A percentile compares a stretch with the other conserved stretches of the same genome.
These are phyloP conservation scores for Boeremia lycopersici DNA, from an alignment of 2,329 filamentous ascomycete genomes.

Conservation along the genomic window DNA sequence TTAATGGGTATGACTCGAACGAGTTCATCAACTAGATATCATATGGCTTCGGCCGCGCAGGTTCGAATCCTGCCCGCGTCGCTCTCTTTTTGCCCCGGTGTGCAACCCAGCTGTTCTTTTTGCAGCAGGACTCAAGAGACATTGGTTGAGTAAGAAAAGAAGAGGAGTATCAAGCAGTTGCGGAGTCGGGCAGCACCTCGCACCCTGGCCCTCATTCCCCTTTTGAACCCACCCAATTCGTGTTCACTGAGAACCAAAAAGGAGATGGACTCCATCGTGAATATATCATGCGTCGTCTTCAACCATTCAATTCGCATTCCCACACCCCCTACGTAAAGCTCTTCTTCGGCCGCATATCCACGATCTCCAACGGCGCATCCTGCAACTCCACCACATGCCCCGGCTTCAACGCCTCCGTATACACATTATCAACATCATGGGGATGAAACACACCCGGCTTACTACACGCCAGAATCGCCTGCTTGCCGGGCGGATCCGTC, in stretches of 20 bases:
- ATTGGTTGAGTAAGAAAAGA: no score
- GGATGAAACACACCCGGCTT: slow-evolving; percentile 85
- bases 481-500: slow-evolving; percentile 89
- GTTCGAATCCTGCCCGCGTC: slow-evolving; percentile 28
- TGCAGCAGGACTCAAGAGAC: no score
- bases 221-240: no score
- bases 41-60: slow-evolving; percentile 36
- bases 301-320: no score
- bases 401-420: slow-evolving; percentile 70
- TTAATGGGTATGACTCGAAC: slow-evolving; percentile 38
- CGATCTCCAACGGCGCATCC: slow-evolving; percentile 66
- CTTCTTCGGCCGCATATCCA: slow-evolving; percentile 60
- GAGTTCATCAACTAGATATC: slow-evolving; percentile 26
- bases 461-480: slow-evolving; percentile 80
- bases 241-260: no score
- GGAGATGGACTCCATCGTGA: no score
- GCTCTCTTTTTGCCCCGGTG: neutral
- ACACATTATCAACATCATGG: slow-evolving; percentile 72
- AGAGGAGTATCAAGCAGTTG: no score
- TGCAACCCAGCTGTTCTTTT: no score
- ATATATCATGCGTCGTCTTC: no score
- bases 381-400: slow-evolving; percentile 65
- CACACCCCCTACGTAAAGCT: slow-evolving; percentile 8
- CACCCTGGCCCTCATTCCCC: no score
- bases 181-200: no score